phyloP scores from a whole-genome alignment of 2,329 filamentous ascomycete genomes.

The Dactylellina leptospora region DNA sequence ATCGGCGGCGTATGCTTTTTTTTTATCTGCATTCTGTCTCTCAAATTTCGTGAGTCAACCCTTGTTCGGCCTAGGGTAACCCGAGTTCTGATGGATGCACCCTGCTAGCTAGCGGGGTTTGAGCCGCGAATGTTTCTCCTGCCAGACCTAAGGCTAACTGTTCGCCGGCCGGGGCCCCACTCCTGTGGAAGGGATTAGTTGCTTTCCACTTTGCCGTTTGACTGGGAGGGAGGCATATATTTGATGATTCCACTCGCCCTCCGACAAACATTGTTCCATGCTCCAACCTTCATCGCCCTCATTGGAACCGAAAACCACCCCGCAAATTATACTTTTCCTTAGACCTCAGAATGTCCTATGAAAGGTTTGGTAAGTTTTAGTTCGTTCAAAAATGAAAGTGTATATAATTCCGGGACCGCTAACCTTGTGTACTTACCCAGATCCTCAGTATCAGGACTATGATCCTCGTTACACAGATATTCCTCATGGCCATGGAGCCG shows the following conservation, averaged over 20 bases:
- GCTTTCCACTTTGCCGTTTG: conserved; percentile 14
- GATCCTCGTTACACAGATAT: conserved; percentile 17
- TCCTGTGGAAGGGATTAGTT: conserved; percentile 12
- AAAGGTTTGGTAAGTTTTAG: conserved; percentile 1
- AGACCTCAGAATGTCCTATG: conserved; percentile 5
- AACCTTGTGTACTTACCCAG: conserved; percentile 2
- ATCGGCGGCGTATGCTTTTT: background rate
- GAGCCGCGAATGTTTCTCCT: conserved; percentile 16
- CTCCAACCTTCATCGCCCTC: background rate
- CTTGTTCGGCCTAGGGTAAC: conserved; percentile 6
- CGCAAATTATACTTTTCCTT: background rate
- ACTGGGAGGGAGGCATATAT: conserved; percentile 20
- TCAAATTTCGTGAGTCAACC: conserved; percentile 9
- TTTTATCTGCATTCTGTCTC: conserved; percentile 11
- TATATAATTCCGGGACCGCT: background rate
- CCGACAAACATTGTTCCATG: conserved; percentile 1
- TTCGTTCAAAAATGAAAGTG: background rate
- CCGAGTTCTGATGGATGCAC: background rate
- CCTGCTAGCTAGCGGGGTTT: conserved; percentile 22
- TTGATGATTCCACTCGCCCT: conserved; percentile 1
- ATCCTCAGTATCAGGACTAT: conserved; percentile 4
- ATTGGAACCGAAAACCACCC: background rate
- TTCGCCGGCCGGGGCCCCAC: background rate
- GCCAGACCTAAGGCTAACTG: conserved; percentile 28
- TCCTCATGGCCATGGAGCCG: background rate